Conservation (phyloP, 495 filamentous ascomycete species). For the Beverwykella pulmonaria region DNA sequence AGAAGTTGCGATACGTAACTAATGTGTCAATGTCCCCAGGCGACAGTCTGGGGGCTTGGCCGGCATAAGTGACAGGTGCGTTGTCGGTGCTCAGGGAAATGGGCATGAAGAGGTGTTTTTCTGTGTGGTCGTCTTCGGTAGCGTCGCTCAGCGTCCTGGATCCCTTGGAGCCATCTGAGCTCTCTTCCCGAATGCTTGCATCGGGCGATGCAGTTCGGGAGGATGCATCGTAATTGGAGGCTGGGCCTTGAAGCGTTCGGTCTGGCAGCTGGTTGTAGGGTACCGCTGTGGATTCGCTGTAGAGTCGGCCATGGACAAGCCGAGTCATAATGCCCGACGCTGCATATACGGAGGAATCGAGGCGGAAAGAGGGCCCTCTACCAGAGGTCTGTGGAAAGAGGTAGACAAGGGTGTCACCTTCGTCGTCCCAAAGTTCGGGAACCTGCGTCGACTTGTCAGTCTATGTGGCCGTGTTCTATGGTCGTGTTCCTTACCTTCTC, state of each 20-base stretch:
- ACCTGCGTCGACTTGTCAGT: constrained; percentile 54
- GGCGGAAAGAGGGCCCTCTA: constrained; percentile 73
- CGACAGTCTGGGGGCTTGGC: constrained; percentile 46
- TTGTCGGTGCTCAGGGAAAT: constrained; percentile 42
- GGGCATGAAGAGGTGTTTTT: constrained; percentile 74
- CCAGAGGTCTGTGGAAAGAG: constrained; percentile 70
- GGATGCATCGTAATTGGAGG: constrained; percentile 6
- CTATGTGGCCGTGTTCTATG: neutral
- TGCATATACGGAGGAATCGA: constrained; percentile 70
- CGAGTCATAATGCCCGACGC: constrained; percentile 70
- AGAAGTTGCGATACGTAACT: constrained; percentile 81
- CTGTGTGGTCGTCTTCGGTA: constrained; percentile 43
- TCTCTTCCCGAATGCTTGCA: constrained; percentile 23
- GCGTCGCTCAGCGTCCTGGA: constrained; percentile 44
- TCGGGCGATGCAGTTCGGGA: constrained; percentile 30
- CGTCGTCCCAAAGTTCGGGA: constrained; percentile 85
- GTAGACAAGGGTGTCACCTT: constrained; percentile 81
- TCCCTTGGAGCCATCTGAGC: constrained; percentile 40
- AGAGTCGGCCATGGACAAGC: constrained; percentile 63
- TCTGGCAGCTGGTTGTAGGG: constrained; percentile 17
- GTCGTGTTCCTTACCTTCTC: constrained; percentile 28
- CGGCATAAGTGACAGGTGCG: constrained; percentile 41
- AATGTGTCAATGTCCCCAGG: constrained; percentile 67
- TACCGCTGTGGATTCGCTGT: constrained; percentile 25
- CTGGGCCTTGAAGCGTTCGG: constrained; percentile 14